Base-by-base conservation (phyloP, 1,284 basidiomycete species). In the Quambalaria eucalypti region DNA sequence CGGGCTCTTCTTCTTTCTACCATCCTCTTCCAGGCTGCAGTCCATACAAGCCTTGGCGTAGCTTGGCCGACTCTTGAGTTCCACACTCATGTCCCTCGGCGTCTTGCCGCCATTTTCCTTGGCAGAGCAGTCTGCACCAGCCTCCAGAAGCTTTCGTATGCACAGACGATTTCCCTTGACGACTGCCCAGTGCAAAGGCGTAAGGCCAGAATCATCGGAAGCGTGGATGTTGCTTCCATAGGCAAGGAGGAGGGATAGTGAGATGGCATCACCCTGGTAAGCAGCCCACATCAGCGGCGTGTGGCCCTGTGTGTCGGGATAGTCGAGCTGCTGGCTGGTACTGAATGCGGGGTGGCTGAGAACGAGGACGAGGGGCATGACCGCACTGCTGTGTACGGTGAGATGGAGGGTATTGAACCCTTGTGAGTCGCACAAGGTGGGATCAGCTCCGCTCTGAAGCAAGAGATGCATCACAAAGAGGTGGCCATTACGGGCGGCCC, bases 281-380 rank as follows among this genome's bases (percentile, higher is more conserved):
- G 91, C 90, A 1, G 95, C 95, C 95, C 95, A 98, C 89, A 97
- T 96, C 52, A 99, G 81, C 0, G 89, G 82, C 0, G 93, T 97
- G 72, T 98, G 95, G 0, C 93, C 93, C 38, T 91, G 88, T 1
- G 84, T 80, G 76, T 99, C 95, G 42, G 56, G 50, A 2, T 55
- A 55, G 36, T 74, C 69, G 8, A 74, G 49, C 0, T 60, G 60
- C 1, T 49, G 50, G 29, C 51, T 56, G 2, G 62, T 55, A 46
- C 56, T 50, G 46, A 70, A 62, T 1, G 90, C 88, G 65, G 93
- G 88, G 73, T 93, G 90, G 55, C 77, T 76, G 1, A 77, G 82
- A 39, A 98, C 82, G 76, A 95, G 96, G 16, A 96, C 79, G 31
- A 98, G 77, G 0, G 93, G 86, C 90, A 97, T 95, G 59, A 96